Conservation (phyloP, 1,284 basidiomycete genomes). For the Microstroma glucosiphilum region DNA sequence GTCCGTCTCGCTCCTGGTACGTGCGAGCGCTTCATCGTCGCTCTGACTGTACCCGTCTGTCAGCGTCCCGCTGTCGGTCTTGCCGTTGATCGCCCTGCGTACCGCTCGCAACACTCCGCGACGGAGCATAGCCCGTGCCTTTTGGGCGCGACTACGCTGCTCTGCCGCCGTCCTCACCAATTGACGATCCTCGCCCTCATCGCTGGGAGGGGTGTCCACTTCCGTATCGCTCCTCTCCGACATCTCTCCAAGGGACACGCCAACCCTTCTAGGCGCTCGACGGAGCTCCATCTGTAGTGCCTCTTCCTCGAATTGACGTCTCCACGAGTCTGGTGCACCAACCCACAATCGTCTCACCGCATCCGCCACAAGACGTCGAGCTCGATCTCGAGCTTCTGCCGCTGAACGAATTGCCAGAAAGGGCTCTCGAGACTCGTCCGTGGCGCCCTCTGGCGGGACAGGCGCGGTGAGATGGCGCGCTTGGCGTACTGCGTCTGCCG, state of each 20-base stretch:
- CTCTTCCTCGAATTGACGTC: constrained; percentile 40
- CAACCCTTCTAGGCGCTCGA: not conserved
- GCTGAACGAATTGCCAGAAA: constrained; percentile 44
- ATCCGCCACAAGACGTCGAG: constrained; percentile 41
- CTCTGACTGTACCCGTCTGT: constrained; percentile 15
- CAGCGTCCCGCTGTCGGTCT: not conserved
- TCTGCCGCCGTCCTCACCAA: constrained; percentile 12
- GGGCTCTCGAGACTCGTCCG: constrained; percentile 29
- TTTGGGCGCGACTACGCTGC: constrained; percentile 7
- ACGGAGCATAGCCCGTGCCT: constrained; percentile 31
- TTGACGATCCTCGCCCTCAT: constrained; percentile 25
- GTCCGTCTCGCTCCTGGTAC: constrained; percentile 16
- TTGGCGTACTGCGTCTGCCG: constrained; percentile 3
- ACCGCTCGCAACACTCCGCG: constrained; percentile 37
- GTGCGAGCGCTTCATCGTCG: constrained; percentile 18
- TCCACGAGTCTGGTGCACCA: constrained; percentile 45
- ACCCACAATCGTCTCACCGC: constrained; percentile 44
- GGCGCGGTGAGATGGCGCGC: constrained; percentile 29
- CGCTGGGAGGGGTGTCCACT: constrained; percentile 17
- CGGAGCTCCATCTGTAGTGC: constrained; percentile 16
- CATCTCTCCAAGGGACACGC: not conserved
- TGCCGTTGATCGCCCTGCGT: constrained; percentile 39
- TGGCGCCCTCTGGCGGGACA: constrained; percentile 32
- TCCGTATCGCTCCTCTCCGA: constrained; percentile 3
- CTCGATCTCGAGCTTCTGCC: constrained; percentile 37